Evolutionary conservation across 2,329 filamentous ascomycete species (phyloP).

Genomic region (Pseudopithomyces chartarum): DNA sequence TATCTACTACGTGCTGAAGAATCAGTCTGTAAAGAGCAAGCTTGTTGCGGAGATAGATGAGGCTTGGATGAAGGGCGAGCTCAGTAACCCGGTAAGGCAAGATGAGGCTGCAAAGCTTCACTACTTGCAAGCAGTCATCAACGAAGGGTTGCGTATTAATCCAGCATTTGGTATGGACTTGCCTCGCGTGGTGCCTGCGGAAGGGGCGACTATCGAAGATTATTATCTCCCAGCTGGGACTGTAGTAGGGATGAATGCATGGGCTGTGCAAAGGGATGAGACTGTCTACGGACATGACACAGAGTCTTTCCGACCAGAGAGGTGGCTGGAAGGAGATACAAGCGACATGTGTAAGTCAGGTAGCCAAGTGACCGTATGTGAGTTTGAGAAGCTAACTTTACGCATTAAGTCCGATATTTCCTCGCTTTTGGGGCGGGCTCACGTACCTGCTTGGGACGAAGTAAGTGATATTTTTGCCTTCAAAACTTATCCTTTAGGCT

Average conservation of each 20-base stretch:
- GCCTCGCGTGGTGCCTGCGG: constrained; percentile 17
- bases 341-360: neutral
- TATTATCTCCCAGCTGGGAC: constrained; percentile 11
- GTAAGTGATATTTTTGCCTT: neutral
- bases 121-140: constrained; percentile 26
- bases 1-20: constrained; percentile 17
- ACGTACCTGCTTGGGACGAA: neutral
- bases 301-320: constrained; percentile 12
- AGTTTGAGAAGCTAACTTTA: neutral
- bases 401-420: neutral
- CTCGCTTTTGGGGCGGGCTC: neutral
- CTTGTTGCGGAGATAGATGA: constrained; percentile 21
- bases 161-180: constrained; percentile 18
- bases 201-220: constrained; percentile 12
- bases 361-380: neutral
- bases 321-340: constrained; percentile 12
- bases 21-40: constrained; percentile 11
- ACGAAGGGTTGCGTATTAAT: constrained; percentile 21
- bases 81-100: constrained; percentile 13
- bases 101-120: constrained; percentile 10
- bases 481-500: neutral
- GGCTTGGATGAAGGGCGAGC: constrained; percentile 6
- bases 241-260: constrained; percentile 10
- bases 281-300: constrained; percentile 13
- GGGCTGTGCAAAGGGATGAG: constrained; percentile 13